Percentiles rank a stretch among this genome's conserved stretches.
These are phyloP conservation scores for Aspergillus novofumigatus DNA, from an alignment of 2,329 filamentous ascomycete species.

Conservation along the genomic window DNA sequence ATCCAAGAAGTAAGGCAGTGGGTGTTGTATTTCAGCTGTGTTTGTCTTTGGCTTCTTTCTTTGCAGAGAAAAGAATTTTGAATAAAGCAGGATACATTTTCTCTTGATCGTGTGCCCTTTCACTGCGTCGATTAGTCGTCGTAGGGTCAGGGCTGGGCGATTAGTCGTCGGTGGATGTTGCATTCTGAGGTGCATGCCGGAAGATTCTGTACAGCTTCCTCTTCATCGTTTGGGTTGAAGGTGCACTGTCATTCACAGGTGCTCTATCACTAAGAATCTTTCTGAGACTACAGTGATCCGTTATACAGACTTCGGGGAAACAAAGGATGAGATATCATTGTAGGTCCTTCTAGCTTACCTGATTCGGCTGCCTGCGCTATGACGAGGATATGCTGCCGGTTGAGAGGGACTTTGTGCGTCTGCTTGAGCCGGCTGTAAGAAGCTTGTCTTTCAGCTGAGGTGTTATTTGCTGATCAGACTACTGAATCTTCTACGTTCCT, in stretches of 20 bases:
- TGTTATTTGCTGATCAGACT: slow-evolving; percentile 1
- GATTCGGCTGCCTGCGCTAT: background rate
- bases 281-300: too few species aligned
- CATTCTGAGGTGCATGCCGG: background rate
- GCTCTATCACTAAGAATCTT: too few species aligned
- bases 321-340: background rate
- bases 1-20: background rate
- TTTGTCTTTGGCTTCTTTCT: background rate
- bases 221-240: background rate
- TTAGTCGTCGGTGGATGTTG: background rate
- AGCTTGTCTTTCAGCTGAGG: background rate
- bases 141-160: background rate
- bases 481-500: slow-evolving; percentile 38
- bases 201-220: background rate
- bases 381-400: too few species aligned
- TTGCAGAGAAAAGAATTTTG: background rate
- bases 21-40: background rate
- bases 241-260: background rate
- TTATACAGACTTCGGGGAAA: background rate
- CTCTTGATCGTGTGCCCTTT: background rate
- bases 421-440: too few species aligned
- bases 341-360: background rate
- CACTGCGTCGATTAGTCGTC: background rate
- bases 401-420: too few species aligned
- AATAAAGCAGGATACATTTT: background rate